Percentiles rank a stretch among this genome's conserved stretches.
These are phyloP conservation scores for Endothia cerciana DNA, from an alignment of 2,329 filamentous ascomycete genomes.

Conservation along the genomic window DNA sequence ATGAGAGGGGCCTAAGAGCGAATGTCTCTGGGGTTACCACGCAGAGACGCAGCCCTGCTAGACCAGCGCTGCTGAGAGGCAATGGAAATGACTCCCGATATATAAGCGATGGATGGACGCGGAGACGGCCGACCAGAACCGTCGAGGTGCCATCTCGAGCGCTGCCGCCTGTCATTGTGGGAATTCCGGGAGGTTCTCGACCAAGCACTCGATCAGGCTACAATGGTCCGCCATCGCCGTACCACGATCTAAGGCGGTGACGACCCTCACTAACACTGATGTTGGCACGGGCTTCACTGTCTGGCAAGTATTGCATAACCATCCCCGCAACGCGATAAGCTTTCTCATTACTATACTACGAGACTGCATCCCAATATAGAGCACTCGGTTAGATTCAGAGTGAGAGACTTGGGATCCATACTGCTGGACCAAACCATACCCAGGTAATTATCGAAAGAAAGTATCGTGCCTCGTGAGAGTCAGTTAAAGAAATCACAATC, in stretches of 20 bases:
- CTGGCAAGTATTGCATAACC: too few relatives aligned
- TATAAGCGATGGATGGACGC: constrained; percentile 1
- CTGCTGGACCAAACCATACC: background rate
- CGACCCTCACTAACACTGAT: too few relatives aligned
- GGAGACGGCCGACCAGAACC: background rate
- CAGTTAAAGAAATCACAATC: background rate
- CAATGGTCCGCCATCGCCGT: constrained; percentile 13
- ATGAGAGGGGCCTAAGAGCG: constrained; percentile 16
- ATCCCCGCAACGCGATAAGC: too few relatives aligned
- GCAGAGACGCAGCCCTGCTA: constrained; percentile 9
- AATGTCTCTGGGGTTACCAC: constrained; percentile 10
- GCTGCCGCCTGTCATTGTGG: constrained; percentile 12
- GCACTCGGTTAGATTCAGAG: background rate
- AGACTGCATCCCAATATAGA: too few relatives aligned
- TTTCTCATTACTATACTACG: too few relatives aligned
- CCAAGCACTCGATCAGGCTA: constrained; percentile 21
- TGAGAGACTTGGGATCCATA: background rate
- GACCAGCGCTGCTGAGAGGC: constrained; percentile 10
- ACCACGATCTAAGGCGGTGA: background rate
- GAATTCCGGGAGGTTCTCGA: constrained; percentile 12
- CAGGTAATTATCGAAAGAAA: too few relatives aligned
- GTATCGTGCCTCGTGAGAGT: background rate
- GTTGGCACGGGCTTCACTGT: too few relatives aligned
- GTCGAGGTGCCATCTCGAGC: constrained; percentile 12
- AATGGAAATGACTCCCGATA: constrained; percentile 11